Percentiles rank a stretch among this genome's conserved stretches.
These are phyloP conservation scores for Bretziella fagacearum DNA, from an alignment of 2,329 filamentous ascomycete species.

Conservation along the genomic window DNA sequence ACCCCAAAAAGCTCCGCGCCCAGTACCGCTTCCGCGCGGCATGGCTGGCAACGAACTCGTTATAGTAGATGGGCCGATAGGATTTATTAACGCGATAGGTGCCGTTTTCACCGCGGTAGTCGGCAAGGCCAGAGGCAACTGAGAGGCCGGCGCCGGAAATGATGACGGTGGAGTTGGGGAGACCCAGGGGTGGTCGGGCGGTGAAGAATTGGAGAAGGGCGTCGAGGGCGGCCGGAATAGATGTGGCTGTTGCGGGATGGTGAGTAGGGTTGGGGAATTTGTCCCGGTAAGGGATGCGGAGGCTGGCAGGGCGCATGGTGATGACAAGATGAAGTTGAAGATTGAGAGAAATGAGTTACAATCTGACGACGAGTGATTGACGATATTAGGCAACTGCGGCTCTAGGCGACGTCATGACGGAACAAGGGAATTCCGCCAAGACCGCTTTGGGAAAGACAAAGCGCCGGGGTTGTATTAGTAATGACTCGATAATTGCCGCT, in stretches of 20 bases:
- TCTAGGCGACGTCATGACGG: background rate
- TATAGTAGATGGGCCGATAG: conserved; percentile 82
- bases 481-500: background rate
- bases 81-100: conserved; percentile 85
- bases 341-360: background rate
- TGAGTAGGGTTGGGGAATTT: conserved; percentile 60
- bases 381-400: too few species aligned
- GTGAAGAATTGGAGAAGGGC: conserved; percentile 65
- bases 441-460: conserved; percentile 2
- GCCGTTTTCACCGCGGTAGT: conserved; percentile 78
- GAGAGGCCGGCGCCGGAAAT: conserved; percentile 79
- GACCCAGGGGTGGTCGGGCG: conserved; percentile 34
- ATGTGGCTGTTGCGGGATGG: conserved; percentile 54
- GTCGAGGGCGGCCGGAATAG: conserved; percentile 53
- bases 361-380: too few species aligned
- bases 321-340: background rate
- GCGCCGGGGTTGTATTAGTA: conserved; percentile 6
- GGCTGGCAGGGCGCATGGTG: conserved; percentile 49
- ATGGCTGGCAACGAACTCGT: conserved; percentile 71
- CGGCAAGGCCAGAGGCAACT: conserved; percentile 78
- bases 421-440: background rate
- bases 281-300: conserved; percentile 83
- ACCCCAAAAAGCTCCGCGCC: conserved; percentile 87
- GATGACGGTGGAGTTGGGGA: conserved; percentile 29
- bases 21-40: conserved; percentile 85